Conservation (phyloP, 495 filamentous ascomycete genomes). For the Schizothecium vesticola region DNA sequence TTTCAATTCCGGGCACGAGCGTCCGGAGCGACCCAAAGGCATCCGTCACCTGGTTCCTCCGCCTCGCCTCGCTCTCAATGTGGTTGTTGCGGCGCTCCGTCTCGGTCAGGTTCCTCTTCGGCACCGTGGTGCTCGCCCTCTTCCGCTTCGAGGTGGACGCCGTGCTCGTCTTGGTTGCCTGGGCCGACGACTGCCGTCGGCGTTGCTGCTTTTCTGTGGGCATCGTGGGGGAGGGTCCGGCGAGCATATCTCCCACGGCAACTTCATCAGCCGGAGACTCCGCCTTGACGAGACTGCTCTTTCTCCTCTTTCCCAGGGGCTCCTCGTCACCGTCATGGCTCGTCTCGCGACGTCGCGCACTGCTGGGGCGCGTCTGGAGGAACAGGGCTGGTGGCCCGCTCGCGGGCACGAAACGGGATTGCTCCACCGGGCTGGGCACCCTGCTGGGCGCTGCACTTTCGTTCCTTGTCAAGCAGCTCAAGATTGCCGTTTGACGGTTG, state of each 20-base stretch:
- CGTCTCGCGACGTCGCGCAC: neutral
- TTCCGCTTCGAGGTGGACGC: constrained; percentile 12
- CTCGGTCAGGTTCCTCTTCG: constrained; percentile 70
- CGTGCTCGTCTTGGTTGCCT: neutral
- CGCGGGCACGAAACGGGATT: neutral
- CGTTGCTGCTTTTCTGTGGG: neutral
- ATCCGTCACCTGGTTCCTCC: constrained; percentile 69
- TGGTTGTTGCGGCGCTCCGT: constrained; percentile 84
- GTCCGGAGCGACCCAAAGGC: constrained; percentile 68
- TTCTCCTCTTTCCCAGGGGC: constrained; percentile 5
- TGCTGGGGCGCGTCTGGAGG: neutral
- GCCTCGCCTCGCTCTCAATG: constrained; percentile 82
- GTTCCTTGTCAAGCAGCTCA: constrained; percentile 42
- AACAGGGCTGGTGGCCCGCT: neutral
- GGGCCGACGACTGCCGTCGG: neutral
- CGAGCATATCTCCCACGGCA: neutral
- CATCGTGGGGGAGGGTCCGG: neutral
- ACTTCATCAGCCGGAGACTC: neutral
- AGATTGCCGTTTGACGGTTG: constrained; percentile 45
- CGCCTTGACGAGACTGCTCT: neutral
- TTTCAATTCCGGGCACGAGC: constrained; percentile 65
- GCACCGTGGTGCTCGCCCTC: constrained; percentile 34
- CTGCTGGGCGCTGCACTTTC: neutral
- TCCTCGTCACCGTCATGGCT: neutral
- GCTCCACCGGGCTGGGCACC: neutral